Evolutionary conservation across 768 basidiomycete species (phyloP), one percentile per base, ranked within the genome.

Genomic region (Coprinellus micaceus): DNA sequence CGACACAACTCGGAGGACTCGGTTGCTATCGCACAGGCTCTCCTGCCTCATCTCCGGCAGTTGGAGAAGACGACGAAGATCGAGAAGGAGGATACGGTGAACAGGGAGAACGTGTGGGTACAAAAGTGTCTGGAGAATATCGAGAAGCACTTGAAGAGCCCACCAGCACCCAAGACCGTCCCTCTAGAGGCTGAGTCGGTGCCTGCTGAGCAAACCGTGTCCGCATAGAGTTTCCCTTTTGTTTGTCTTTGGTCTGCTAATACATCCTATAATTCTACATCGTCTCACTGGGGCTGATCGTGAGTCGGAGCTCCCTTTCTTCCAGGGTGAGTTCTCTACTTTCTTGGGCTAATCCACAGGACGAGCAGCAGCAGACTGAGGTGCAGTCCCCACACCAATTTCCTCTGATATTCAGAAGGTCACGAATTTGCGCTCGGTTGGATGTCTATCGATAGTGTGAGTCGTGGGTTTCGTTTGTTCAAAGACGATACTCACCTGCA

Each of bases 1-100:
- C 76, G 76, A 51, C 71, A 80, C 60, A 66, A 67, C 13, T 72
- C 73, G 2, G 62, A 67, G n/a, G 71, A 75, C 26, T 74, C 78
- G 1, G 58, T 66, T 30, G 52, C 67, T 15, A 68, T 83, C 19
- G 80, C 78, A 1, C 63, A 69, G 13, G 70, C 70, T 13, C 68
- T 85, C 30, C 64, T 81, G 17, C 69, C 75, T 0, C 68, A 73
- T 15, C 72, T 84, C 9, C 63, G 56, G n/a, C 2, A 57, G 30
- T 19, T 57, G 1, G 40, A 57, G 44, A 17, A 2, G n/a, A 47
- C 26, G 24, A 56, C 55, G 5, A 33, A 11, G 3, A 28, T 56
- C 25, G 39, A 56, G 24, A n/a, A 25, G 13, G 4, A 28, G 2
- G 47, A 56, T 37, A 49, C 36, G 13, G 26, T 52, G 58, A 30